phyloP scores from a whole-genome alignment of 768 basidiomycete species.

The Mycena leptocephala region DNA sequence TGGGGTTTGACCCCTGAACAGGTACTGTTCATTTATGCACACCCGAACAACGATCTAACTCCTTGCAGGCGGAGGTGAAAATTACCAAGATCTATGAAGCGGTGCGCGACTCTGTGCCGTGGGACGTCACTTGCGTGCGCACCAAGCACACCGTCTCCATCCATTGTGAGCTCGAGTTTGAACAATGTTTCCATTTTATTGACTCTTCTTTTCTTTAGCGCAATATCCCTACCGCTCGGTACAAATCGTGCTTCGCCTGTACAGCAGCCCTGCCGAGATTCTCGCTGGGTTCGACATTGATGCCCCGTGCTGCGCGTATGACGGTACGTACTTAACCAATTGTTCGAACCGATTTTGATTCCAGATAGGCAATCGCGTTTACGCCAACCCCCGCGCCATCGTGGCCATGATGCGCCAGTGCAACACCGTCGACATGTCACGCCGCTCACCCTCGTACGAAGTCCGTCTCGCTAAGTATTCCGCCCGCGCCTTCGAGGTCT shows the following conservation, averaged over 20 bases:
- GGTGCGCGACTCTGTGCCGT: constrained; percentile 76
- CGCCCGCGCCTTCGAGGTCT: constrained; percentile 68
- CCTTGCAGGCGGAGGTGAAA: constrained; percentile 68
- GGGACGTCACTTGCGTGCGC: constrained; percentile 78
- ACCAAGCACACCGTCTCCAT: constrained; percentile 79
- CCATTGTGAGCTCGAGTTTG: constrained; percentile 59
- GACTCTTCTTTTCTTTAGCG: constrained; percentile 47
- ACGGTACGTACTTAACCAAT: constrained; percentile 45
- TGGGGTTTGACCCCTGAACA: constrained; percentile 72
- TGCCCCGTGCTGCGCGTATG: constrained; percentile 72
- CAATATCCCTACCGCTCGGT: constrained; percentile 79
- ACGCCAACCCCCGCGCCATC: constrained; percentile 73
- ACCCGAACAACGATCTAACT: not conserved
- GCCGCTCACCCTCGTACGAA: constrained; percentile 78
- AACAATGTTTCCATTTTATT: not conserved
- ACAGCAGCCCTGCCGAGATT: constrained; percentile 75
- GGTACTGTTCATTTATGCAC: constrained; percentile 45
- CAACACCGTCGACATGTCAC: constrained; percentile 74
- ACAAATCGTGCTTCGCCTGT: constrained; percentile 77
- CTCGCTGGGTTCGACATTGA: constrained; percentile 81
- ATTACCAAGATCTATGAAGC: constrained; percentile 74
- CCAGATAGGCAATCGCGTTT: constrained; percentile 60
- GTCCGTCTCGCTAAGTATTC: constrained; percentile 75
- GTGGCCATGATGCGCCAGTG: constrained; percentile 76
- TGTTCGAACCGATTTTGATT: not conserved